These are phyloP conservation scores for Paxillus involutus DNA, from an alignment of 768 basidiomycete genomes.

Conservation along the genomic window DNA sequence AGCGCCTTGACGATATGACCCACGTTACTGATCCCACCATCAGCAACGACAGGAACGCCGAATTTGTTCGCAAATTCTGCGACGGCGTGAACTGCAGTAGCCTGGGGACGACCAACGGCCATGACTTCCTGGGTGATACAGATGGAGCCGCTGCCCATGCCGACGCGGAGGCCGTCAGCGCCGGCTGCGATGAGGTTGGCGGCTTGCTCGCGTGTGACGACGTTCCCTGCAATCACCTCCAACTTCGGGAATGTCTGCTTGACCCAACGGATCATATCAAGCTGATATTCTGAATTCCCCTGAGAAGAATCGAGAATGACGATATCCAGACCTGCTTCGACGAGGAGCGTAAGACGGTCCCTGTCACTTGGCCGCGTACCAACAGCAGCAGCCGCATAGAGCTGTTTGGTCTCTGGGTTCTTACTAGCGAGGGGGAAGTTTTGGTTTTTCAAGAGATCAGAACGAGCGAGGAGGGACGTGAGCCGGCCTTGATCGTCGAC, in stretches of 20 bases:
- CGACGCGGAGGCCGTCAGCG: slow-evolving; percentile 92
- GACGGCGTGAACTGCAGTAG: slow-evolving; percentile 96
- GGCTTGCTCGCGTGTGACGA: slow-evolving; percentile 97
- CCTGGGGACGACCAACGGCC: slow-evolving; percentile 98
- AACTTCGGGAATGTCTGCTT: slow-evolving; percentile 82
- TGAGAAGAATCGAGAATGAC: slow-evolving; percentile 95
- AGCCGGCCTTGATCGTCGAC: slow-evolving; percentile 66
- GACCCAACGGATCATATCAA: slow-evolving; percentile 94
- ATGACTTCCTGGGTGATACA: slow-evolving; percentile 99
- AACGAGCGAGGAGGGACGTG: slow-evolving; percentile 87
- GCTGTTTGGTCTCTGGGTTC: slow-evolving; percentile 86
- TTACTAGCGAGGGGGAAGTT: slow-evolving; percentile 95
- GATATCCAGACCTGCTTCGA: slow-evolving; percentile 93
- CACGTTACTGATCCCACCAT: slow-evolving; percentile 93
- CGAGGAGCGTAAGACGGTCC: slow-evolving; percentile 81
- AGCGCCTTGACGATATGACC: slow-evolving; percentile 98
- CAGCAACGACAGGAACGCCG: slow-evolving; percentile 95
- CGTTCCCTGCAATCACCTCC: slow-evolving; percentile 96
- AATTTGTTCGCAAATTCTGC: slow-evolving; percentile 92
- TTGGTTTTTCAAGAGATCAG: slow-evolving; percentile 96
- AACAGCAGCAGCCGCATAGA: slow-evolving; percentile 93
- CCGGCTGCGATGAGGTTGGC: slow-evolving; percentile 92
- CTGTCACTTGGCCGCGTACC: slow-evolving; percentile 90
- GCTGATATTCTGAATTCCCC: slow-evolving; percentile 91
- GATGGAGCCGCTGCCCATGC: slow-evolving; percentile 98